Conservation (phyloP, 176 grass and related monocot species). For the Areca catechu region DNA sequence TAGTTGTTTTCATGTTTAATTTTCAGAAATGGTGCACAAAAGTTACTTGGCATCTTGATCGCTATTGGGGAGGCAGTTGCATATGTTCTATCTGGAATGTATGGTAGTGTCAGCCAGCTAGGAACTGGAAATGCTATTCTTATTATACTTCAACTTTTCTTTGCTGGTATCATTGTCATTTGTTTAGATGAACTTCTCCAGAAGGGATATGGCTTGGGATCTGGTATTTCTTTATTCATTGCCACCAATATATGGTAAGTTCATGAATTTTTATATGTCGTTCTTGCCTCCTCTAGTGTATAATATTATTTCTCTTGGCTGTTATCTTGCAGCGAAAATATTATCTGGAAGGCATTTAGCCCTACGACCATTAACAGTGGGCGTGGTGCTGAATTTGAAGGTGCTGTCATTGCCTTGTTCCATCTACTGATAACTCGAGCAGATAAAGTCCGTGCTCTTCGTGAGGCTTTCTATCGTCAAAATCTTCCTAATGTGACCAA, state of each 20-base stretch:
- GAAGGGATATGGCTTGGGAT: constrained; percentile 43
- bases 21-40: constrained; percentile 43
- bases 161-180: constrained; percentile 43
- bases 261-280: neutral
- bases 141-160: constrained; percentile 50
- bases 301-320: neutral
- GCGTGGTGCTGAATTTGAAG: constrained; percentile 47
- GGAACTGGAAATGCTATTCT: constrained; percentile 43
- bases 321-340: constrained; percentile 27
- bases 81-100: constrained; percentile 40
- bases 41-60: constrained; percentile 37
- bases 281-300: neutral
- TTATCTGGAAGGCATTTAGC: constrained; percentile 43
- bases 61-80: constrained; percentile 42
- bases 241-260: constrained; percentile 46
- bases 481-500: constrained; percentile 53
- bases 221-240: constrained; percentile 46
- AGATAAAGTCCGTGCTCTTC: constrained; percentile 40
- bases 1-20: neutral
- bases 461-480: constrained; percentile 43
- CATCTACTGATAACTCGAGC: constrained; percentile 33
- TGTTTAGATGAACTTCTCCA: constrained; percentile 45
- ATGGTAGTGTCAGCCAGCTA: constrained; percentile 29
- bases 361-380: constrained; percentile 47
- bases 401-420: constrained; percentile 41